Evolutionary conservation across 345 rosid genomes (phyloP).

Genomic region (Bruguiera sexangula): DNA sequence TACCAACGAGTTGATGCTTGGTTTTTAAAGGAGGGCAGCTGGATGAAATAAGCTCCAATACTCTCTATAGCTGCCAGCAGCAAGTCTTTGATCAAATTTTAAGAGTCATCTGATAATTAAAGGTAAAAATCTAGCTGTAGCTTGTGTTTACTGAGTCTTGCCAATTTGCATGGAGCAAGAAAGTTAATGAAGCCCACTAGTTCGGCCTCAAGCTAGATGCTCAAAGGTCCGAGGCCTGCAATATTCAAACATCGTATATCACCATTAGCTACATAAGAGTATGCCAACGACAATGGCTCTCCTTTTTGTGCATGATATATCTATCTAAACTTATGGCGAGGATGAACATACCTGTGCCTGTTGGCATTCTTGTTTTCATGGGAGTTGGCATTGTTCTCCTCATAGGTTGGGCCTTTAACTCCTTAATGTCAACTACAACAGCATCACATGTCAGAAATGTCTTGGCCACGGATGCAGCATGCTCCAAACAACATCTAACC

Average conservation of each 20-base stretch:
- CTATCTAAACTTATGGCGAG: neutral
- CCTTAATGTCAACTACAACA: constrained; percentile 72
- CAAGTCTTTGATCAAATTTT: constrained; percentile 6
- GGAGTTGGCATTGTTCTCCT: constrained; percentile 42
- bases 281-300: neutral
- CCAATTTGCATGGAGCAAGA: neutral
- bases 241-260: neutral
- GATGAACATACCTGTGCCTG: neutral
- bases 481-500: constrained; percentile 88
- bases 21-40: neutral
- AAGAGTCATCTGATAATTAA: neutral
- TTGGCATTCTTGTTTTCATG: neutral
- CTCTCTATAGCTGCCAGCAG: neutral
- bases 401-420: constrained; percentile 38
- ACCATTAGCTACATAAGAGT: neutral
- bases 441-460: constrained; percentile 74
- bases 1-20: neutral
- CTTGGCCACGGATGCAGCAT: constrained; percentile 86
- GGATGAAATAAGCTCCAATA: no score
- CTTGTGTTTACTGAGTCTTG: neutral
- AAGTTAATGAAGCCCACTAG: neutral
- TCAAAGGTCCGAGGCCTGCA: constrained; percentile 11
- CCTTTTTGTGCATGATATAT: neutral
- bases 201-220: constrained; percentile 4
- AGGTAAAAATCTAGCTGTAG: neutral